Evolutionary conservation across 1,284 basidiomycete genomes (phyloP), one percentile per base, ranked within the genome.

Genomic region (Erythrobasidium hasegawianum): DNA sequence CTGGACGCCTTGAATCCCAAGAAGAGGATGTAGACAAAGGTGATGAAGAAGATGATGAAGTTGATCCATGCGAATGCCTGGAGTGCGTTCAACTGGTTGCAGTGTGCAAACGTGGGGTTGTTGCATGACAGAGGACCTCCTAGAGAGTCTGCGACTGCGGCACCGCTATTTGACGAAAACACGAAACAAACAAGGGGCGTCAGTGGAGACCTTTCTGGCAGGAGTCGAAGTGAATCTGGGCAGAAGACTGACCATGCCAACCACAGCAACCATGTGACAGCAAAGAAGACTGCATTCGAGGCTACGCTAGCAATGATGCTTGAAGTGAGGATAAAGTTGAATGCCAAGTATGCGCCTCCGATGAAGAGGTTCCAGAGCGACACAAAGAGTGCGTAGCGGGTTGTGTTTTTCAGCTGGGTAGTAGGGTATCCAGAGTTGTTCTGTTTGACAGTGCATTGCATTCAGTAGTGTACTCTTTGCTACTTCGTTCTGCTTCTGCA

Each of bases 31-130:
- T 54, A 54, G 16, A 45, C 47, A 53, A 74, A 57, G 41, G 70
- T 58, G 50, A 72, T 33, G 13, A 72, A 72, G 45, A 68, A 26
- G 67, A 74, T 41, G 18, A 45, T 53, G 29, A 59, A 74, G 70
- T 68, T 69, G 47, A 74, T 70, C 72, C 72, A 74, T 16, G 64
- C 64, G 45, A 74, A 73, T 22, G 68, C 73, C 54, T 73, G 69
- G 55, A 71, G 66, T 11, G 71, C 60, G 64, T 70, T 67, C 52
- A 73, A 66, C 41, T 67, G 59, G 66, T 67, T 43, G 70, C 69
- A 72, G 70, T 73, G 65, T 2, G 68, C 61, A 24, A 59, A 50
- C 18, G 14, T 5, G 13, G 33, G 58, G 50, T 57, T 50, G 54
- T 56, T 43, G 53, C 52, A 52, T 39, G 55, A 27, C 45, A 49